These are phyloP conservation scores for Yamadazyma friedrichii DNA, from an alignment of 1,139 yeast species.

Conservation along the genomic window DNA sequence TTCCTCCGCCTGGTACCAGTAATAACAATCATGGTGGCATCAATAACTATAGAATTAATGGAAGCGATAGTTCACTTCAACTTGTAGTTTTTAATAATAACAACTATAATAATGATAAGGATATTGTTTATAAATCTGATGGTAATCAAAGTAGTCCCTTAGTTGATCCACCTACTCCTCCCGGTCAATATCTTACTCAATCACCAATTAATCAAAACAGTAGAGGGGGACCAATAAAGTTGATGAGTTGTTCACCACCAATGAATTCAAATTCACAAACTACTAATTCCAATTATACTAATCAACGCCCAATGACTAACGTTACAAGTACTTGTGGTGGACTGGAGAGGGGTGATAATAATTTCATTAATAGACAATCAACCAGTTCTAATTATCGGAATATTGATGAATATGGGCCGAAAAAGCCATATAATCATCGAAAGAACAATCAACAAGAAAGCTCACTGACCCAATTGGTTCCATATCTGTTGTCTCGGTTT, in stretches of 20 bases:
- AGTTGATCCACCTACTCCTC: constrained; percentile 9
- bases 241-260: not conserved
- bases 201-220: not conserved
- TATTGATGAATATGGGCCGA: not conserved
- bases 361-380: constrained; percentile 1
- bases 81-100: not conserved
- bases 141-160: constrained; percentile 2
- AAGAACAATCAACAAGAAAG: not conserved
- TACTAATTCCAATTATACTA: not conserved
- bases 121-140: not conserved
- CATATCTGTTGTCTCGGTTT: not conserved
- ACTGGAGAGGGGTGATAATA: constrained; percentile 2
- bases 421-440: too few species aligned
- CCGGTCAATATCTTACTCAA: constrained; percentile 1
- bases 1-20: too few species aligned
- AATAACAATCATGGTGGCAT: too few species aligned
- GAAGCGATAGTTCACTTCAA: too few species aligned
- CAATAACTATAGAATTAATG: too few species aligned
- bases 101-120: too few species aligned
- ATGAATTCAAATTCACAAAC: not conserved
- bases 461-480: not conserved
- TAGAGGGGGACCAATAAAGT: not conserved
- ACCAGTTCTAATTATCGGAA: constrained; percentile 1
- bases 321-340: constrained; percentile 15
- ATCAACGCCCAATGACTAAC: constrained; percentile 13